These are phyloP conservation scores for Termitomyces sp. DNA, from an alignment of 768 basidiomycete genomes.

Conservation along the genomic window DNA sequence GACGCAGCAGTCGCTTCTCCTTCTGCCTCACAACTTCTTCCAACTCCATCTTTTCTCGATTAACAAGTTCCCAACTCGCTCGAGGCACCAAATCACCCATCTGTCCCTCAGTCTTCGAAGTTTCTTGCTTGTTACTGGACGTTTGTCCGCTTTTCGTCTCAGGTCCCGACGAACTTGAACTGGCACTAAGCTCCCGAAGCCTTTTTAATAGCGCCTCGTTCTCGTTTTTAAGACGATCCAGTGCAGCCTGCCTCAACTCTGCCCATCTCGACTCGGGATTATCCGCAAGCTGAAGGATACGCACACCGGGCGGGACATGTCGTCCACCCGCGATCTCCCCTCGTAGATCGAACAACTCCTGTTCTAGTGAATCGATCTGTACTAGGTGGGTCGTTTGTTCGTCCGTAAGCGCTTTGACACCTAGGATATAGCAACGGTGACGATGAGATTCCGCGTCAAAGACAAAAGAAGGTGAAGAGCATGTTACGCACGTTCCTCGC, in stretches of 20 bases:
- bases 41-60: slow-evolving; percentile 64
- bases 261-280: slow-evolving; percentile 74
- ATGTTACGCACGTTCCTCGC: slow-evolving; percentile 8
- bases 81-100: slow-evolving; percentile 57
- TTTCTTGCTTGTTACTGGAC: not conserved
- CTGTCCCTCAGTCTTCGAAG: not conserved
- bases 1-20: slow-evolving; percentile 71
- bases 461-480: not conserved
- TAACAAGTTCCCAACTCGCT: slow-evolving; percentile 72
- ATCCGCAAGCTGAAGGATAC: slow-evolving; percentile 10
- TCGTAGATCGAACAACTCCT: slow-evolving; percentile 68
- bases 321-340: slow-evolving; percentile 74
- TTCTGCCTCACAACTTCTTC: slow-evolving; percentile 64
- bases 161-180: not conserved
- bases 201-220: slow-evolving; percentile 76
- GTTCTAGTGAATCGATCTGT: slow-evolving; percentile 68
- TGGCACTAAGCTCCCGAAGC: slow-evolving; percentile 45
- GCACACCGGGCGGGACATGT: slow-evolving; percentile 28
- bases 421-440: slow-evolving; percentile 21
- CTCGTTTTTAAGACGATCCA: slow-evolving; percentile 75
- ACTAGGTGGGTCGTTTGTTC: slow-evolving; percentile 33
- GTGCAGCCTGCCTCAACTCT: slow-evolving; percentile 64
- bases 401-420: slow-evolving; percentile 33
- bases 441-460: not conserved
- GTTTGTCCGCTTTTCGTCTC: not conserved